Base-by-base conservation (phyloP, 768 basidiomycete species). In the Pleurotus platypus region DNA sequence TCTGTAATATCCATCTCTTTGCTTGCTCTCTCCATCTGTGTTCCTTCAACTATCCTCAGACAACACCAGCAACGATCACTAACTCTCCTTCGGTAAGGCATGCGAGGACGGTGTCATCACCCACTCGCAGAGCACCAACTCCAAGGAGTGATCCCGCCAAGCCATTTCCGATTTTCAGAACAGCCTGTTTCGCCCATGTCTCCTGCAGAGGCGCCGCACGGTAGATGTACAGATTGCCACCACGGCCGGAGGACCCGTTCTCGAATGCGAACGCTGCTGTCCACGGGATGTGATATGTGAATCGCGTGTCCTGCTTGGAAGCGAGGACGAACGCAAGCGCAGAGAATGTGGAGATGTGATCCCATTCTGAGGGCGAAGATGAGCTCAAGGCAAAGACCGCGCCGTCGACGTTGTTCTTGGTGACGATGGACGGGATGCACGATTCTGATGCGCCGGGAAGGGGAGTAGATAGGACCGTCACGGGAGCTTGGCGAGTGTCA, bases 261-360 rank as follows among this genome's bases (percentile, higher is more conserved):
- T 98, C 95, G 62, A 98, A 94, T 0, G 93, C 93, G 47, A 93
- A 73, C 2, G 91, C 85, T 4, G 78, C 78, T 43, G 75, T 68
- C 1, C 70, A 70, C 0, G 79, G 69, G 35, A 84, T 70, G 65
- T 98, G 94, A 64, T 89, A 82, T 1, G 91, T 90, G 72, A 95
- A 94, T 16, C 92, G 84, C 0, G 90, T 85, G 69, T 98, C 93
- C 26, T 84, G 86, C 67, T 98, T 98, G 11, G 92, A 93, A 7
- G 93, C 93, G 49, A 99, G 77, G 40, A 99, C 96, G 67, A 98
- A 99, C 0, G 93, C 82, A 22, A 99, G 80, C 0, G 94, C 96
- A 16, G 90, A 86, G 69, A 84, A 94, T 0, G 96, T 98, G n/a
- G 84, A 78, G 3, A 72, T 72, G 68, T 99, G 96, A 50, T 64